Conservation (phyloP, 1,139 yeast genomes). For the Taphrina communis region DNA sequence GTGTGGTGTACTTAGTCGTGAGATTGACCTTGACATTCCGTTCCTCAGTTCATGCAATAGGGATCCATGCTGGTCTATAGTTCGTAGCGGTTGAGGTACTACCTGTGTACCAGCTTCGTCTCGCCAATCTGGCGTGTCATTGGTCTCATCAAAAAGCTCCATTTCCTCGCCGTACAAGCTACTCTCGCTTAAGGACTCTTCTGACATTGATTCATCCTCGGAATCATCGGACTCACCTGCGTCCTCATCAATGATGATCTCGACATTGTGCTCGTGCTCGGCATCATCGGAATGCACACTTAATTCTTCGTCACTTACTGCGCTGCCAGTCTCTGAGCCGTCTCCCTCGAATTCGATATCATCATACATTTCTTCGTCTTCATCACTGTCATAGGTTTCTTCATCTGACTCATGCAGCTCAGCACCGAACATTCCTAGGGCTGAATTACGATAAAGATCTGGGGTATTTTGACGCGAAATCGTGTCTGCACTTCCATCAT, state of each 20-base stretch:
- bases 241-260: constrained; percentile 49
- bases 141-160: constrained; percentile 27
- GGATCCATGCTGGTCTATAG: neutral
- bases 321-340: constrained; percentile 45
- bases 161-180: constrained; percentile 25
- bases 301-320: constrained; percentile 49
- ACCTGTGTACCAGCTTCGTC: constrained; percentile 27
- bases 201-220: constrained; percentile 44
- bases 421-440: constrained; percentile 78
- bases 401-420: constrained; percentile 63
- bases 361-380: constrained; percentile 47
- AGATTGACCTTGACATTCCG: constrained; percentile 9
- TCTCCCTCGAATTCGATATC: constrained; percentile 47
- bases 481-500: constrained; percentile 58
- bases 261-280: constrained; percentile 42
- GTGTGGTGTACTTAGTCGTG: neutral
- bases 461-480: constrained; percentile 75
- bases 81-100: neutral
- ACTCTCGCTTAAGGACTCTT: constrained; percentile 19
- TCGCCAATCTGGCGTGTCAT: constrained; percentile 30
- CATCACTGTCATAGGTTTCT: constrained; percentile 49
- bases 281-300: constrained; percentile 51
- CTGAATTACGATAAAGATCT: constrained; percentile 82
- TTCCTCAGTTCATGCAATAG: neutral
- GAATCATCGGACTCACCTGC: constrained; percentile 47